Percentiles rank a stretch among this genome's conserved stretches.
Evolutionary conservation across 208 protist genomes (phyloP).

Genomic region (Herpetomonas tarakana): DNA sequence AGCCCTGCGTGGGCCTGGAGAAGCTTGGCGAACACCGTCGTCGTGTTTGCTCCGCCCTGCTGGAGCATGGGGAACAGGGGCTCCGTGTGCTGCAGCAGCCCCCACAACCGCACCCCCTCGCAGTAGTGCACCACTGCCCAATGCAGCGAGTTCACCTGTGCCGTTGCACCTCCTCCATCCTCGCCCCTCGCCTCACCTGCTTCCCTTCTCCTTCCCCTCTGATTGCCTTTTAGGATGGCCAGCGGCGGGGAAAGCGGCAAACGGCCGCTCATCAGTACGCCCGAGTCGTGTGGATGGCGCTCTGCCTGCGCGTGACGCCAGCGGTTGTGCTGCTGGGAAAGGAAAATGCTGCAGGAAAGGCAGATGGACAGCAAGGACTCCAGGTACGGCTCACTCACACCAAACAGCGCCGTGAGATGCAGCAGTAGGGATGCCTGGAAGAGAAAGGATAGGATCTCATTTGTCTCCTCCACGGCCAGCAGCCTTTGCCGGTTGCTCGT

Average conservation of each 20-base stretch:
- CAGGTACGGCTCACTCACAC: slow-evolving; percentile 57
- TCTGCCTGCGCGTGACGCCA: slow-evolving; percentile 5
- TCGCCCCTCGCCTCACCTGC: neutral
- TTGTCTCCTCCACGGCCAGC: neutral
- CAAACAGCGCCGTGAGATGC: slow-evolving; percentile 59
- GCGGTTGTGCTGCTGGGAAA: slow-evolving; percentile 36
- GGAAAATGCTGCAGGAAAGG: slow-evolving; percentile 61
- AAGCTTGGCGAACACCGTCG: slow-evolving; percentile 25
- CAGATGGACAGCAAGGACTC: slow-evolving; percentile 50
- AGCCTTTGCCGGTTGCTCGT: slow-evolving; percentile 5
- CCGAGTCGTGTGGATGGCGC: neutral
- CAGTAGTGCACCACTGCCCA: slow-evolving; percentile 68
- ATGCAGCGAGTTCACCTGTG: slow-evolving; percentile 38
- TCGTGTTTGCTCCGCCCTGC: slow-evolving; percentile 16
- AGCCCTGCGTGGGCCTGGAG: slow-evolving; percentile 42
- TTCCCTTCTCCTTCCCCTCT: too few species aligned
- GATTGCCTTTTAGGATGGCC: neutral
- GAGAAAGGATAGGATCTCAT: slow-evolving; percentile 21
- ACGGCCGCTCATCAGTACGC: neutral
- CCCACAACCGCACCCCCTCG: slow-evolving; percentile 50
- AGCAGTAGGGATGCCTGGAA: slow-evolving; percentile 60
- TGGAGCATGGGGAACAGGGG: slow-evolving; percentile 23
- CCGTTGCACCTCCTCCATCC: neutral
- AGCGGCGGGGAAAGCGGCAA: neutral
- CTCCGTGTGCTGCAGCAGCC: slow-evolving; percentile 46